A percentile compares a stretch with the other conserved stretches of the same genome.
These are phyloP conservation scores for Neofusicoccum laricinum DNA, from an alignment of 2,329 filamentous ascomycete species.

Conservation along the genomic window DNA sequence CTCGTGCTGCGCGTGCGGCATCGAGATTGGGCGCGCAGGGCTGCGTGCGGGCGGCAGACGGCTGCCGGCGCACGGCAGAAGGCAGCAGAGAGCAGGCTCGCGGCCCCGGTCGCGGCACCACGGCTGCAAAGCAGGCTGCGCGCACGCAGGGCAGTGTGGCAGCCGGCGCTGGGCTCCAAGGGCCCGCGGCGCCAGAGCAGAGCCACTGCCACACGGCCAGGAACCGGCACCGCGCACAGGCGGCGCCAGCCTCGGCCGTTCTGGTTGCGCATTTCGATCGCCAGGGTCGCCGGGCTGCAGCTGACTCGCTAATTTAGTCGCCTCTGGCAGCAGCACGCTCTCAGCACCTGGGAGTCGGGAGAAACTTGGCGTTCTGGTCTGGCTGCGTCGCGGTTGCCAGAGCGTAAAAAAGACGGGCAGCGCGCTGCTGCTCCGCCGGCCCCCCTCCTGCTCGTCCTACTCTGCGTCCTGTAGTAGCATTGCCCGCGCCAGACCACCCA, in stretches of 20 bases:
- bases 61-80: too few relatives aligned
- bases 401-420: background rate
- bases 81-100: too few relatives aligned
- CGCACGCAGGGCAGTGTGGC: background rate
- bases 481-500: background rate
- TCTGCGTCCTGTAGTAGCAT: background rate
- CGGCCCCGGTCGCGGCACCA: too few relatives aligned
- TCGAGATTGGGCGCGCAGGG: too few relatives aligned
- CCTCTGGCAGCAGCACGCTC: background rate
- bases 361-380: constrained; percentile 8
- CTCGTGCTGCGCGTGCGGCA: background rate
- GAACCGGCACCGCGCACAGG: background rate
- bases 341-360: background rate
- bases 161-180: too few relatives aligned
- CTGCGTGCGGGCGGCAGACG: too few relatives aligned
- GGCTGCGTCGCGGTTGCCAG: constrained; percentile 7
- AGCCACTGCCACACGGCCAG: background rate
- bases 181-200: too few relatives aligned
- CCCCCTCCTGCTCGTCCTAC: background rate
- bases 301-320: constrained; percentile 8
- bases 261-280: constrained; percentile 1
- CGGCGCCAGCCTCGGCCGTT: constrained; percentile 4
- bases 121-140: background rate
- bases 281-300: background rate
- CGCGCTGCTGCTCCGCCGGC: background rate